Evolutionary conservation across 2,329 filamentous ascomycete species (phyloP).

Genomic region (Pseudogymnoascus sp.): DNA sequence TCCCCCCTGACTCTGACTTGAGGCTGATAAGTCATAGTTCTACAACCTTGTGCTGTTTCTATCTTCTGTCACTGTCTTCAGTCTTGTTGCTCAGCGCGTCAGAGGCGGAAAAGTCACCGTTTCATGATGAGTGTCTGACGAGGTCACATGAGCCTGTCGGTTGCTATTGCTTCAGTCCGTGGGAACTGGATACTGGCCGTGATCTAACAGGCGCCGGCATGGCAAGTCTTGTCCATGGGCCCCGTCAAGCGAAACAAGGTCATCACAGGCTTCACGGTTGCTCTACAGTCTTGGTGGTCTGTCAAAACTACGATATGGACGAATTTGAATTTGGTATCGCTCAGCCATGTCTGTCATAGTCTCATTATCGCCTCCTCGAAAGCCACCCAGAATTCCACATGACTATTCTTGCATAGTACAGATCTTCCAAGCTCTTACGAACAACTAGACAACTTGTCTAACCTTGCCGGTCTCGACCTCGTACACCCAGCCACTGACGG

Average conservation of each 20-base stretch:
- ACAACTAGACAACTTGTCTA: constrained; percentile 36
- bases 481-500: constrained; percentile 67
- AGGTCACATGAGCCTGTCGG: not conserved
- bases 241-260: not conserved
- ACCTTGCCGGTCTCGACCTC: constrained; percentile 66
- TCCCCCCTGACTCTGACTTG: not conserved
- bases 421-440: not conserved
- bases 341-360: not conserved
- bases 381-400: not conserved
- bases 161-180: not conserved
- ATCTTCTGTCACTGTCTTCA: constrained; percentile 91
- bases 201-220: not conserved
- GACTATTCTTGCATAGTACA: not conserved
- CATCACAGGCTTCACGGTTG: not conserved
- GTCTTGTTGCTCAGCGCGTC: constrained; percentile 83
- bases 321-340: not conserved
- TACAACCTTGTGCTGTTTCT: constrained; percentile 97
- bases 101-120: constrained; percentile 29
- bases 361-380: not conserved
- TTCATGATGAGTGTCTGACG: not conserved
- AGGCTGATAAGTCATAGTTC: constrained; percentile 51
- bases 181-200: not conserved
- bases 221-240: not conserved
- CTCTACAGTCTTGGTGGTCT: not conserved
- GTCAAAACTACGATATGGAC: too few relatives aligned